Conservation (phyloP, 805 yeast species). For the Ogataea chonburiensis region DNA sequence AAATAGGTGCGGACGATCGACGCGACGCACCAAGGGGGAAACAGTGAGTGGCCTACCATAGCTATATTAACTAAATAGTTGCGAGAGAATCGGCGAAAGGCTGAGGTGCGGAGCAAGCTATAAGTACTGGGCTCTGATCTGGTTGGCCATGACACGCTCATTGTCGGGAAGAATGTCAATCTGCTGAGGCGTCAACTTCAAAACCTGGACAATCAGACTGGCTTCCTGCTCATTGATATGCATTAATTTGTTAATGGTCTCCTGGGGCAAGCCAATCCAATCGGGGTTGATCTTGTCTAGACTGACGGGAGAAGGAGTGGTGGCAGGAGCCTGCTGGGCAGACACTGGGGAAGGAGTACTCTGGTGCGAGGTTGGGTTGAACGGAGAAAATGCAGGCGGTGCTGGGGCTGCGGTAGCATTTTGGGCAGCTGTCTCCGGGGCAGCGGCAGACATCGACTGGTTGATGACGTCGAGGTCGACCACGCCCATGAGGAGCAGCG, state of each 20-base stretch:
- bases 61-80: constrained; percentile 12
- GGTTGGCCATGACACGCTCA: constrained; percentile 54
- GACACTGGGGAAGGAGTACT: constrained; percentile 22
- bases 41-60: constrained; percentile 11
- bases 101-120: constrained; percentile 17
- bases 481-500: constrained; percentile 72
- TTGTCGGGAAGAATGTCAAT: constrained; percentile 49
- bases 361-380: constrained; percentile 20
- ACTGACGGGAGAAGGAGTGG: constrained; percentile 18
- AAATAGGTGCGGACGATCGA: constrained; percentile 8
- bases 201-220: constrained; percentile 51
- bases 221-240: constrained; percentile 58
- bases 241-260: constrained; percentile 49
- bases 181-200: constrained; percentile 49
- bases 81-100: constrained; percentile 12
- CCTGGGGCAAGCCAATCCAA: constrained; percentile 50
- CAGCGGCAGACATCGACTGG: constrained; percentile 40
- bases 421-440: constrained; percentile 8
- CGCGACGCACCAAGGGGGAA: constrained; percentile 9
- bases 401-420: constrained; percentile 10
- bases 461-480: constrained; percentile 67
- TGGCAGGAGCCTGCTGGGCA: constrained; percentile 18
- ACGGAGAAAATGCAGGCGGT: constrained; percentile 20
- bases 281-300: constrained; percentile 33
- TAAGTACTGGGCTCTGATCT: constrained; percentile 54